Conservation (phyloP, 1,139 yeast species). For the Suhomyces taliae region DNA sequence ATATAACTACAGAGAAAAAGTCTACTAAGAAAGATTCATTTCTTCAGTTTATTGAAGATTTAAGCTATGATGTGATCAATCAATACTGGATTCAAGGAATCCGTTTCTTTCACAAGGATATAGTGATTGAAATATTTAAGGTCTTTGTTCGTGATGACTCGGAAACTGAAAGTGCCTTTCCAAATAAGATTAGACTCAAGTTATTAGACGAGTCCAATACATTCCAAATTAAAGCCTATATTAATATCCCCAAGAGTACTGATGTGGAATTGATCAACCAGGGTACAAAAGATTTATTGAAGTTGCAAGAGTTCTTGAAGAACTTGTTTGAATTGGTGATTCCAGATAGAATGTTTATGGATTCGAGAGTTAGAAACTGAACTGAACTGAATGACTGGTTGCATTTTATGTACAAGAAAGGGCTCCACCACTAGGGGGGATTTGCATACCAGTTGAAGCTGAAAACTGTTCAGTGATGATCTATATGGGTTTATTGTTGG, state of each 20-base stretch:
- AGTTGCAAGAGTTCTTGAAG: constrained; percentile 61
- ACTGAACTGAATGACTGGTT: background rate
- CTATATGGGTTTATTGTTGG: too few species aligned
- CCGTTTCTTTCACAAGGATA: constrained; percentile 63
- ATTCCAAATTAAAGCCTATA: constrained; percentile 64
- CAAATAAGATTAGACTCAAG: constrained; percentile 34
- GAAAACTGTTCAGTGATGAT: too few species aligned
- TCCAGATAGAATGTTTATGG: constrained; percentile 82
- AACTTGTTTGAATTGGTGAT: constrained; percentile 67
- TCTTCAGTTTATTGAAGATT: constrained; percentile 53
- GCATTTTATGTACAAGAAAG: background rate
- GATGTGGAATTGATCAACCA: constrained; percentile 71
- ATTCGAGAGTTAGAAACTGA: constrained; percentile 48
- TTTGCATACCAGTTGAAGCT: too few species aligned
- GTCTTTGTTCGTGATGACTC: constrained; percentile 45
- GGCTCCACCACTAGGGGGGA: background rate
- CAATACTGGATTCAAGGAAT: constrained; percentile 70
- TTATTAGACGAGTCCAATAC: constrained; percentile 56
- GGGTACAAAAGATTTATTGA: constrained; percentile 63
- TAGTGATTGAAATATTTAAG: constrained; percentile 61
- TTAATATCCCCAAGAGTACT: constrained; percentile 69
- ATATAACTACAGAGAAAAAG: background rate
- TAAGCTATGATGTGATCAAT: constrained; percentile 69
- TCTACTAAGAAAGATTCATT: constrained; percentile 35
- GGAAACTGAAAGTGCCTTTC: constrained; percentile 16